Evolutionary conservation across 140 eudicot genomes (phyloP).

Genomic region (Bidens hawaiensis): DNA sequence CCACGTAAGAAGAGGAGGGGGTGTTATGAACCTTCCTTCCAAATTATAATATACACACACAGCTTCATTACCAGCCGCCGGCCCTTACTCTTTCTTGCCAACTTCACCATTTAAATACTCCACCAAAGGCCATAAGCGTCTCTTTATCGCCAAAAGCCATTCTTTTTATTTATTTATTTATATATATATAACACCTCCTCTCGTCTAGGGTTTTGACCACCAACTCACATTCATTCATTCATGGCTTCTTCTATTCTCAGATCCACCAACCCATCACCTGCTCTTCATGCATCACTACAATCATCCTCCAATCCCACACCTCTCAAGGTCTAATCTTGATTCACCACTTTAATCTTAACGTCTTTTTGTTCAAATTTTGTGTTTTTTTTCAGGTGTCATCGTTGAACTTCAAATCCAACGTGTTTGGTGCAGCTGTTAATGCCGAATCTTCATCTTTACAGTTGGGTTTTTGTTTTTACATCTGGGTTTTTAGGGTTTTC

Average conservation of each 20-base stretch:
- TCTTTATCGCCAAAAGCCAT: constrained; percentile 27
- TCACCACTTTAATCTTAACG: constrained; percentile 12
- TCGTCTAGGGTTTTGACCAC: constrained; percentile 26
- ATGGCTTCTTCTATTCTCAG: constrained; percentile 77
- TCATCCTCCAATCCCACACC: constrained; percentile 21
- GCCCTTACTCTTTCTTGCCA: neutral
- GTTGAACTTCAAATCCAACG: constrained; percentile 40
- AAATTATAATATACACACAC: too few relatives aligned
- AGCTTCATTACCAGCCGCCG: constrained; percentile 14
- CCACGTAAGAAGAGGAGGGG: too few relatives aligned
- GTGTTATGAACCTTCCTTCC: too few relatives aligned
- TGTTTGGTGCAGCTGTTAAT: constrained; percentile 38
- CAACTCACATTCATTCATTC: constrained; percentile 26
- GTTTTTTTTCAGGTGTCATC: constrained; percentile 21
- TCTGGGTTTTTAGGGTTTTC: neutral
- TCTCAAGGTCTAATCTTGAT: constrained; percentile 13
- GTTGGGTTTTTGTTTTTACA: constrained; percentile 42
- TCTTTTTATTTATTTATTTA: constrained; percentile 8
- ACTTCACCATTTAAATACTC: constrained; percentile 8
- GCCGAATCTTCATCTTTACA: constrained; percentile 34
- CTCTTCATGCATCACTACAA: too few relatives aligned
- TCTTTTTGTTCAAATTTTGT: neutral
- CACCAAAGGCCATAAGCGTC: neutral
- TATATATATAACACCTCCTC: neutral
- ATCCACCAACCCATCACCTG: constrained; percentile 48